Evolutionary conservation across 1,284 basidiomycete genomes (phyloP).

Genomic region (Papiliotrema flavescens): DNA sequence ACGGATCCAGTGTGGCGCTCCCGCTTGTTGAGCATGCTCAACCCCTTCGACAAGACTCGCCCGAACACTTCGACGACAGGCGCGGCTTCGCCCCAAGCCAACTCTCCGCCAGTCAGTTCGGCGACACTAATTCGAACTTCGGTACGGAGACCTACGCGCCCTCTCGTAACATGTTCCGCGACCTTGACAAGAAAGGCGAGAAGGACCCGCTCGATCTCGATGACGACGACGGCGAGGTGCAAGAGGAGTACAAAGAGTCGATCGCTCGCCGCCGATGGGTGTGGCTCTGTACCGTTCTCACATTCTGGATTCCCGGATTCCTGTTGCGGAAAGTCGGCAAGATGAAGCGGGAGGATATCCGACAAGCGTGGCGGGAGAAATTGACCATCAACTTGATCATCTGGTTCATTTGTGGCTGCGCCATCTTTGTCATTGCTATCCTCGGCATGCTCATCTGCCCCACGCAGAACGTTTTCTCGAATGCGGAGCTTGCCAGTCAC

Average conservation of each 20-base stretch:
- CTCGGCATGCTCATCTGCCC: conserved; percentile 90
- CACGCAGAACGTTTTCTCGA: conserved; percentile 83
- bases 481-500: conserved; percentile 70
- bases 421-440: conserved; percentile 89
- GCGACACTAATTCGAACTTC: conserved; percentile 72
- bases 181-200: conserved; percentile 66
- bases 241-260: conserved; percentile 78
- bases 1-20: conserved; percentile 52
- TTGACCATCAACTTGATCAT: conserved; percentile 93
- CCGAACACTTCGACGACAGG: conserved; percentile 64
- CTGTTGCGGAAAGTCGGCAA: conserved; percentile 69
- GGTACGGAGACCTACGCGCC: conserved; percentile 90
- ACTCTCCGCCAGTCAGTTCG: conserved; percentile 63
- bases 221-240: conserved; percentile 76
- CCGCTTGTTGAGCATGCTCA: conserved; percentile 71
- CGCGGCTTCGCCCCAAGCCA: conserved; percentile 59
- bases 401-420: conserved; percentile 84
- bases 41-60: conserved; percentile 61
- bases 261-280: conserved; percentile 83
- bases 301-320: conserved; percentile 81
- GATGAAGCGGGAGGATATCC: conserved; percentile 91
- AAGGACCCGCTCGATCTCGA: conserved; percentile 74
- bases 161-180: conserved; percentile 90
- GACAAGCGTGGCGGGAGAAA: conserved; percentile 97
- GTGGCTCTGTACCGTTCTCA: conserved; percentile 79